phyloP scores from a whole-genome alignment of 2,329 filamentous ascomycete genomes.

The Diaporthe ilicicola region DNA sequence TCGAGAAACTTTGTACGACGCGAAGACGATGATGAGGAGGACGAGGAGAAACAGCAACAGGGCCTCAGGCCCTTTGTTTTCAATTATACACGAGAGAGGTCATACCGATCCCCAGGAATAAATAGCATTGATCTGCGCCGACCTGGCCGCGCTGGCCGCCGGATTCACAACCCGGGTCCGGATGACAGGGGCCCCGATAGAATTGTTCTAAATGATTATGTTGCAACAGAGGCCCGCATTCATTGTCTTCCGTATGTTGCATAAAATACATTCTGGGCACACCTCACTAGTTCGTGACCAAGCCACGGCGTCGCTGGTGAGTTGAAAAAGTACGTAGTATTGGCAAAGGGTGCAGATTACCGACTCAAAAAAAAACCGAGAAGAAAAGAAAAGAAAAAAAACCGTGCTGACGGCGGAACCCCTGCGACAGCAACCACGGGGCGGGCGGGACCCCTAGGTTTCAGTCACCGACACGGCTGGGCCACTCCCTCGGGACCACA shows the following conservation, averaged over 20 bases:
- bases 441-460: not conserved
- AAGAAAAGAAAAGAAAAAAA: too few species aligned
- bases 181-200: not conserved
- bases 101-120: constrained; percentile 13
- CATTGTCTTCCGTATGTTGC: not conserved
- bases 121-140: constrained; percentile 8
- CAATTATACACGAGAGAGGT: constrained; percentile 16
- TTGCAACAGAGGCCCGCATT: not conserved
- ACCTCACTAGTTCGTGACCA: accelerated
- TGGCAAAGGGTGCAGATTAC: not conserved
- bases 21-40: not conserved
- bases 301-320: accelerated
- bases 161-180: constrained; percentile 9
- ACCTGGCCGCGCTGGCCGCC: constrained; percentile 19
- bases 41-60: not conserved
- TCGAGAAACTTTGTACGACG: not conserved
- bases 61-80: not conserved
- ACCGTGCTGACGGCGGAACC: not conserved
- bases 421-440: not conserved
- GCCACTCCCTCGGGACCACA: constrained; percentile 7
- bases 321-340: not conserved
- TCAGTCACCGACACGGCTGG: constrained; percentile 4
- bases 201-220: not conserved
- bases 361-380: too few species aligned
- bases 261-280: not conserved